Base-by-base conservation (phyloP, 2,329 filamentous ascomycete genomes). In the Fusarium bactridioides region DNA sequence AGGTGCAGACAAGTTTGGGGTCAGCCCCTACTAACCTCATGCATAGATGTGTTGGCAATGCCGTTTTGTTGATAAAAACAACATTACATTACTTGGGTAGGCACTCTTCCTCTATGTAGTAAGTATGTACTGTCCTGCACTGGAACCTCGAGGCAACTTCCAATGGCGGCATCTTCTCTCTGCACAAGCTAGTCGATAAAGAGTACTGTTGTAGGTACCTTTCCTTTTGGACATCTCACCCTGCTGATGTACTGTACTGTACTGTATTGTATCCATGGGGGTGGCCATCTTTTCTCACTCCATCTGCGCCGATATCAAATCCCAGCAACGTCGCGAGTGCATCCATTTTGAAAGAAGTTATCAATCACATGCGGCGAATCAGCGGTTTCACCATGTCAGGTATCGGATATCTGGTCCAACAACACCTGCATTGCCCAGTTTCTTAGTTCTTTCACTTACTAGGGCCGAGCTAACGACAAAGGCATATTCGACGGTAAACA, bases 21-120 rank as follows among this genome's bases (percentile, higher is more conserved):
- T 68, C 71, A 77, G 72, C 74, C 82, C 80, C 82, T 82, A 82
- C 66, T 69, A 82, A 82, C 82, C 84, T 86, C 86, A 93, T 91
- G 91, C 90, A 92, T 82, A 89, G 90, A 92, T 93, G 91, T 90
- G 91, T 89, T 93, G 91, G 90, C 91, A 92, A 82, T 89, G 87
- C 88, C 60, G 82, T 78, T 76, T 79, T 84, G 84, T 79, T 84
- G 84, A 87, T 85, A 84, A 86, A 80, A 73, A 74, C 63, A 76
- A 76, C 68, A 77, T 73, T 67, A 74, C 67, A 77, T 72, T 64
- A 70, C 64, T 55, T 78, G 27, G 27, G 45, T 48, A 33, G 31
- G 31, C 16, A 35, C 48, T 33, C n/a, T n/a, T n/a, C n/a, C n/a
- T n/a, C 29, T 35, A 35, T 35, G 31, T 33, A 15, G 31, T 33